Conservation (phyloP, 306 rosid genomes). For the Ormosia emarginata region DNA sequence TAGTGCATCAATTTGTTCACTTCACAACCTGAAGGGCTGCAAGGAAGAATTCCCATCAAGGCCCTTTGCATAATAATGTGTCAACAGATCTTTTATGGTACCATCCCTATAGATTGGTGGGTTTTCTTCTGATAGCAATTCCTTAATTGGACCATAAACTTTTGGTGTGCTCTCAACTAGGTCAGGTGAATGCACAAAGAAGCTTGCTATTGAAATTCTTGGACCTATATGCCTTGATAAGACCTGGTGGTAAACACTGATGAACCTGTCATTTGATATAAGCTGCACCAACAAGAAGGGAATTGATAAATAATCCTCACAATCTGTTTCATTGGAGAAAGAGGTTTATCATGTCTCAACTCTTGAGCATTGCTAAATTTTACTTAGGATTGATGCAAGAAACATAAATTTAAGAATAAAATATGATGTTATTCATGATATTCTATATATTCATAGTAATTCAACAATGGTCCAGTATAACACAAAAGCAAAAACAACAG, state of each 20-base stretch:
- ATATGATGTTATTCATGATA: too few species aligned
- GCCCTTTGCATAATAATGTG: neutral
- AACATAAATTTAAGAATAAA: too few species aligned
- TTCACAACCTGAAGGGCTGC: too few species aligned
- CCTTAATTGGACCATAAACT: constrained; percentile 34
- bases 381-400: too few species aligned
- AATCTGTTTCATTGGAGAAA: neutral
- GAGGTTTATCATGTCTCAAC: too few species aligned
- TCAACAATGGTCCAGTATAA: too few species aligned
- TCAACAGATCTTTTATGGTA: neutral
- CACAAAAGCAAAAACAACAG: too few species aligned
- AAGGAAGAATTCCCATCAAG: constrained; percentile 25
- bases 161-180: neutral
- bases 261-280: neutral
- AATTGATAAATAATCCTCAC: neutral
- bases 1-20: too few species aligned
- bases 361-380: too few species aligned
- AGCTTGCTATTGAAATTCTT: neutral
- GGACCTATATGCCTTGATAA: neutral
- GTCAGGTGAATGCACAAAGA: neutral
- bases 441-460: too few species aligned
- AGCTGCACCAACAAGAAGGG: neutral
- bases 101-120: neutral
- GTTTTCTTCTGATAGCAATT: constrained; percentile 31
- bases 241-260: neutral